Evolutionary conservation across 2,329 filamentous ascomycete species (phyloP), one percentile per base, ranked within the genome.

Genomic region (Aspergillus aculeatus): DNA sequence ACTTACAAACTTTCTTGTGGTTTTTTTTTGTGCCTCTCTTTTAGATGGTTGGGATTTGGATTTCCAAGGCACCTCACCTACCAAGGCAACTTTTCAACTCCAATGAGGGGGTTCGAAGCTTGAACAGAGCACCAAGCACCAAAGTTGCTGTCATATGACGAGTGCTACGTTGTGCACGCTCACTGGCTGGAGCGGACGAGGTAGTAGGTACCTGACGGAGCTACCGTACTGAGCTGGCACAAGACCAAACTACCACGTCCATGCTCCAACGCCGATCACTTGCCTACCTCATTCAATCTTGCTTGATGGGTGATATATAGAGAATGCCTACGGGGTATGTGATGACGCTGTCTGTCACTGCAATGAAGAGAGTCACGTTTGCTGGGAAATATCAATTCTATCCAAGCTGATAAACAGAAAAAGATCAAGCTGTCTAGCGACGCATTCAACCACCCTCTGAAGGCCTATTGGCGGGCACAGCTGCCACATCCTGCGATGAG

Each of bases 161-260:
- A 59, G 54, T 57, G 59, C 63, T 65, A 66, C 63, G 61, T 65
- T 62, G 57, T 60, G 57, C 29, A 61, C 44, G 54, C 56, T 65
- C 55, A 64, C 29, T 66, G 62, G 64, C 41, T 35, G 53, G 59
- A 52, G 5, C 50, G 3, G 11, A 50, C 44, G 32, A 53, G 49
- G 53, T 41, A 56, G 53, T 41, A 56, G 55, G 52, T 61, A 31
- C 56, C 50, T 41, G 61, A 54, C 50, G 50, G 29, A 26, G 31
- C 55, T 56, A 56, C 56, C 31, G 44, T 56, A 38, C 26, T 44
- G 21, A 47, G 26, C 41, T 47, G 41, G 53, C 53, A 48, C 53
- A 48, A 48, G 54, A 57, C 58, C 59, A 38, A 23, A 47, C 59
- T 55, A 35, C 59, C 51, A 41, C 41, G 54, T 54, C 59, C 58